Evolutionary conservation across 2,329 filamentous ascomycete genomes (phyloP).

Genomic region (Neoarthrinium moseri): DNA sequence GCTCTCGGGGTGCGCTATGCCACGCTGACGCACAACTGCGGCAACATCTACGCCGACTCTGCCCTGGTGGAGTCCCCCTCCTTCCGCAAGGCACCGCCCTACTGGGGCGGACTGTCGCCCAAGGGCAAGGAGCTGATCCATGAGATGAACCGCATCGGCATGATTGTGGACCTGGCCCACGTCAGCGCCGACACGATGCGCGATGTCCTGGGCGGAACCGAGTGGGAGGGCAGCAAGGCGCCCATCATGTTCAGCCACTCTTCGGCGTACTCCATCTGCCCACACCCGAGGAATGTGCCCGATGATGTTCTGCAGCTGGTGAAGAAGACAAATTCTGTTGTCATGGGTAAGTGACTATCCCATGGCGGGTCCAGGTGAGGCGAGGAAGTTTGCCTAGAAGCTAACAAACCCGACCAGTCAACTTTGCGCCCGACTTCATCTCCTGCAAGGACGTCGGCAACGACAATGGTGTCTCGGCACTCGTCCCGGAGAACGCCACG

Average conservation of each 20-base stretch:
- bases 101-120: constrained; percentile 71
- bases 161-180: constrained; percentile 90
- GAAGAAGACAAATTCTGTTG: constrained; percentile 68
- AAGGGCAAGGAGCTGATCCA: constrained; percentile 67
- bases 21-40: constrained; percentile 90
- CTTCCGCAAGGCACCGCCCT: constrained; percentile 49
- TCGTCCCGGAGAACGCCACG: constrained; percentile 67
- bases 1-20: constrained; percentile 80
- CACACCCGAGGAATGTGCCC: constrained; percentile 76
- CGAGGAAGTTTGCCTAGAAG: background rate
- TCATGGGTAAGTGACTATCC: constrained; percentile 57
- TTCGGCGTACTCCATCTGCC: constrained; percentile 76
- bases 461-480: constrained; percentile 64
- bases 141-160: constrained; percentile 93
- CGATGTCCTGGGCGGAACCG: constrained; percentile 69
- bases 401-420: constrained; percentile 49
- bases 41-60: constrained; percentile 86
- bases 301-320: constrained; percentile 80
- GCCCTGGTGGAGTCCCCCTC: constrained; percentile 60
- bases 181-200: constrained; percentile 76
- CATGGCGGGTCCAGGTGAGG: too few species aligned
- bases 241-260: constrained; percentile 90
- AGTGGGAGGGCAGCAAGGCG: constrained; percentile 71
- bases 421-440: constrained; percentile 81
- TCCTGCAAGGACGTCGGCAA: constrained; percentile 64